Conservation (phyloP, 2,329 filamentous ascomycete genomes). For the Exserohilum turcica region DNA sequence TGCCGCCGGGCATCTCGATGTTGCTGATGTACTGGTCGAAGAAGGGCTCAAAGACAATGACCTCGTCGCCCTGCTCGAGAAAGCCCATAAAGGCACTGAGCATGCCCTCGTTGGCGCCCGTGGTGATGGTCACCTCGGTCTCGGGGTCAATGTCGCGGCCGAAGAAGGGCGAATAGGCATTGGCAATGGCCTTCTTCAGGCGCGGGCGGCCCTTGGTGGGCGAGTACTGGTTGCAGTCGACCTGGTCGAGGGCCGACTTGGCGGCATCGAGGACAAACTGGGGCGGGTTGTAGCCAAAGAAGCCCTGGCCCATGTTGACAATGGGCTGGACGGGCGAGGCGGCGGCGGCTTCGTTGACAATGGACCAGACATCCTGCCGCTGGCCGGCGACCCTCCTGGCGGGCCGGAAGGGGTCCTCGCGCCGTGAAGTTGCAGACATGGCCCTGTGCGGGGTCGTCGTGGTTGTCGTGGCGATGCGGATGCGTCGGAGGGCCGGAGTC, state of each 20-base stretch:
- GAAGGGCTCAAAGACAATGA: conserved; percentile 97
- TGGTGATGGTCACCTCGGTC: conserved; percentile 93
- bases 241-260: conserved; percentile 83
- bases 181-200: conserved; percentile 88
- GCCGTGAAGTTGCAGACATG: conserved; percentile 44
- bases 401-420: conserved; percentile 57
- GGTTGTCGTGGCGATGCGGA: not conserved
- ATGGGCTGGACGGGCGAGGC: conserved; percentile 68
- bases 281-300: conserved; percentile 94
- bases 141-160: conserved; percentile 81
- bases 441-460: conserved; percentile 30
- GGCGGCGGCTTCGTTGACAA: conserved; percentile 70
- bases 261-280: conserved; percentile 89
- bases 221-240: conserved; percentile 99
- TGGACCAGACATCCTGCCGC: conserved; percentile 67
- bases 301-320: conserved; percentile 73
- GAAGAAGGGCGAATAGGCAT: conserved; percentile 90
- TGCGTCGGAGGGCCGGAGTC: conserved; percentile 10
- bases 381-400: conserved; percentile 60
- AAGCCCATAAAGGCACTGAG: conserved; percentile 98
- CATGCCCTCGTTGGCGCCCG: conserved; percentile 89
- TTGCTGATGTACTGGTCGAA: conserved; percentile 99
- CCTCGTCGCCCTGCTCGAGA: conserved; percentile 90
- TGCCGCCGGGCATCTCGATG: conserved; percentile 97
- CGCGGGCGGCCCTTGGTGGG: conserved; percentile 91